Base-by-base conservation (phyloP, 345 rosid genomes). In the Salix viminalis region DNA sequence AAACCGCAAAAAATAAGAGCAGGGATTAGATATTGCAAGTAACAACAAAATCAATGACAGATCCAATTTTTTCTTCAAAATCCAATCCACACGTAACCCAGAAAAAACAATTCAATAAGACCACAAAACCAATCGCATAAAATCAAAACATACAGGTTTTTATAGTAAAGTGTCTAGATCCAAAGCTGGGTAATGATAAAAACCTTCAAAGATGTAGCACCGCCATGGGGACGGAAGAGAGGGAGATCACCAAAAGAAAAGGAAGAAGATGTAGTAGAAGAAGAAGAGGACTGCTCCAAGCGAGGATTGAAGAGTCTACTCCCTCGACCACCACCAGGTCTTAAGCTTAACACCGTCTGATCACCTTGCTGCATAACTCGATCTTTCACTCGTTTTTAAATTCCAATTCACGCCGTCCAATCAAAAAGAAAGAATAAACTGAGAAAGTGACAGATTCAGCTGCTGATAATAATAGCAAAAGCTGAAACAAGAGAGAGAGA, bases 281-380 rank as follows among this genome's bases (percentile, higher is more conserved):
- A 74, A 4, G 80, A 73, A 6, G 87, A 79, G 10, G 87, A 79
- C 36, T 88, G 88, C 76, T 89, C 87, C 28, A 83, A 84, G 24
- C 89, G 86, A 76, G 89, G 78, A 78, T 90, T 88, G 78, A 91
- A 84, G 69, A 88, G 84, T 87, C 96, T 91, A 85, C 84, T 88
- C 44, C 96, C 94, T 77, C 98, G 96, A 86, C 99, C 98, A 87
- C 98, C 99, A 82, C 98, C 99, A 88, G 98, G 99, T 83, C 99
- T 96, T 91, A 96, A 96, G 90, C 94, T 96, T 88, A 93, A 83
- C 84, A 90, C 94, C 89, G 97, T 80, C 79, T 86, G 91, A 88
- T 96, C 97, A 83, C 94, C 89, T 28, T 92, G 98, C 94, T 93
- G 97, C 99, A 96, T 96, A 85, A 85, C 94, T 86, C 85, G 88